Evolutionary conservation across 2,329 filamentous ascomycete species (phyloP).

Genomic region (Calonectria hawksworthii): DNA sequence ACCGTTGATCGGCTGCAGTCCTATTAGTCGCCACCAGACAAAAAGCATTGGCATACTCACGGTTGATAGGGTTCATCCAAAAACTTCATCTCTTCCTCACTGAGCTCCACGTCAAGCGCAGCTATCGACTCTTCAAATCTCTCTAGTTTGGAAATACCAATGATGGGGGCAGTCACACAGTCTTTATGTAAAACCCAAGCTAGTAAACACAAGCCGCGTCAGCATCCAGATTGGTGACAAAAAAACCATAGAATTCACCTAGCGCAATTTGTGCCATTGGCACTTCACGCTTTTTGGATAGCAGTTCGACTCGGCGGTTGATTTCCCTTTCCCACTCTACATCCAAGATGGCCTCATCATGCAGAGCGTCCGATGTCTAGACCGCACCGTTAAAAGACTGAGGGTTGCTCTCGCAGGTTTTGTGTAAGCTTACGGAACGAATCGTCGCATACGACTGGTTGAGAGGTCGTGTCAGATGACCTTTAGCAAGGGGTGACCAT

Average conservation of each 20-base stretch:
- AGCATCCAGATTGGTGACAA: neutral
- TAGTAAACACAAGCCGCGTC: neutral
- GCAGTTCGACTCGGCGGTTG: neutral
- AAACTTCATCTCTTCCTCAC: conserved; percentile 9
- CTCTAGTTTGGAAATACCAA: conserved; percentile 16
- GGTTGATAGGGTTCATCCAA: conserved; percentile 18
- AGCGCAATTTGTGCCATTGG: conserved; percentile 14
- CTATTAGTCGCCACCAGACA: neutral
- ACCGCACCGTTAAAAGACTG: too few relatives aligned
- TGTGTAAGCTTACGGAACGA: neutral
- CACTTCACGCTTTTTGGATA: neutral
- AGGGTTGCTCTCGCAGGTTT: too few relatives aligned
- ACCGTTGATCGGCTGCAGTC: neutral
- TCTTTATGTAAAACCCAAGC: conserved; percentile 19
- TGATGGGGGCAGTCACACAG: conserved; percentile 2
- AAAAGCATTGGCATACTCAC: neutral
- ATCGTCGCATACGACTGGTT: neutral
- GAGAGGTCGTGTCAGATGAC: conserved; percentile 1
- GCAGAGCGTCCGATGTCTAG: conserved; percentile 1
- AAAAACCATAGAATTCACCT: neutral
- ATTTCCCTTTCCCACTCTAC: conserved; percentile 15
- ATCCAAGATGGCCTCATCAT: conserved; percentile 8
- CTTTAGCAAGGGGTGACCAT: conserved; percentile 2
- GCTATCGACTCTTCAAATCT: conserved; percentile 9
- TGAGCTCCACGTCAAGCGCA: conserved; percentile 6